phyloP scores from a whole-genome alignment of 2,329 filamentous ascomycete species.

The Daldinia sp. region DNA sequence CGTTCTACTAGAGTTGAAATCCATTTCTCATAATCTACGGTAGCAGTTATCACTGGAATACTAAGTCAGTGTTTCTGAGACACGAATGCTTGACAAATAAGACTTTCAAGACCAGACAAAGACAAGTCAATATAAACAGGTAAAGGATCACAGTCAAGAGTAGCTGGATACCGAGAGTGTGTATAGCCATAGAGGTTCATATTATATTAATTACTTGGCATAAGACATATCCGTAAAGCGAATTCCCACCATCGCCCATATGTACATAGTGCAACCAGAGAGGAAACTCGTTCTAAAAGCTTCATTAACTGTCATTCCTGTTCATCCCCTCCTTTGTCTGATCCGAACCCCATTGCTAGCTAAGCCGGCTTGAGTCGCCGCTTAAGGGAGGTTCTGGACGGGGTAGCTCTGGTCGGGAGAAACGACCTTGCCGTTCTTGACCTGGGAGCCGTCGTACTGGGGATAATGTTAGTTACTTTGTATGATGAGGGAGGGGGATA shows the following conservation, averaged over 20 bases:
- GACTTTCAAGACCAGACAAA: no score
- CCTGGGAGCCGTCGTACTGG: constrained; percentile 63
- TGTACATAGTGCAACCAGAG: background rate
- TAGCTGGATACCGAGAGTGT: background rate
- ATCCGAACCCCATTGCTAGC: background rate
- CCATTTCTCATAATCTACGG: background rate
- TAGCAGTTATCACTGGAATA: no score
- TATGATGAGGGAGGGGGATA: background rate
- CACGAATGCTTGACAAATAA: background rate
- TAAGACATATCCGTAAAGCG: background rate
- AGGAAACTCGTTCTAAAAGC: background rate
- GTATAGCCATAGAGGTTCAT: background rate
- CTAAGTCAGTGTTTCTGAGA: background rate
- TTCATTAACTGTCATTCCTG: background rate
- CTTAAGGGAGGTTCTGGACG: constrained; percentile 44
- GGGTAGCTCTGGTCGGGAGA: constrained; percentile 59
- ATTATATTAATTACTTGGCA: background rate
- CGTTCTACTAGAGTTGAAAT: background rate
- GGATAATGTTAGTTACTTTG: background rate
- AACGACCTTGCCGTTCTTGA: constrained; percentile 59
- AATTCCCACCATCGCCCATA: background rate
- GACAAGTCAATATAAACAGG: no score
- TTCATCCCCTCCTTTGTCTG: background rate
- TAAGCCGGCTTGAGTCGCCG: background rate
- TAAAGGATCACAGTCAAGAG: no score